Evolutionary conservation across 169 alveolate genomes (phyloP).

Genomic region (Plasmodium vivax): DNA sequence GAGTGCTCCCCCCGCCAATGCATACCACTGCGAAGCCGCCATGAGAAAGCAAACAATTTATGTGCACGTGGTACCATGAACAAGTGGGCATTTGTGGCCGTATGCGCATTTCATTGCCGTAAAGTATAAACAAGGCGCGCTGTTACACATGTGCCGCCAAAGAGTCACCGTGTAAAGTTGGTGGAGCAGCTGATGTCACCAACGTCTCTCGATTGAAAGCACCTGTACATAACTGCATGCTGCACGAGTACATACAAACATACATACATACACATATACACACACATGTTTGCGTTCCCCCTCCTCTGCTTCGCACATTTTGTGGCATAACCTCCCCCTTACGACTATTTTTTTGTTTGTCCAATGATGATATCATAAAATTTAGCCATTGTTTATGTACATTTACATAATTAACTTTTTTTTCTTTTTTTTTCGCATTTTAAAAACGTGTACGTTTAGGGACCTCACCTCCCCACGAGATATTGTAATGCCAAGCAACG

Average conservation of each 20-base stretch:
- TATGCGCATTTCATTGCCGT: neutral
- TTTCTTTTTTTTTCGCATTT: slow-evolving; percentile 19
- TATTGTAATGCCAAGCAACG: neutral
- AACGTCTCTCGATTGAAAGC: neutral
- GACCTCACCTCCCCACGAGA: neutral
- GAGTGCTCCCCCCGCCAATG: neutral
- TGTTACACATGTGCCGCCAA: neutral
- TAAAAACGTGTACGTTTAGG: neutral
- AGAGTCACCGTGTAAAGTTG: neutral
- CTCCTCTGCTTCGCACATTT: neutral
- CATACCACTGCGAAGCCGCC: neutral
- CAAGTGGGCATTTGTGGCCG: neutral
- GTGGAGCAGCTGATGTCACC: neutral
- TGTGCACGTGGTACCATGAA: neutral
- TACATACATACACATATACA: no score
- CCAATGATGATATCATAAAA: slow-evolving; percentile 44
- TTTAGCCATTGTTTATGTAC: slow-evolving; percentile 7
- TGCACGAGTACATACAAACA: neutral
- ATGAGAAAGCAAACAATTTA: neutral
- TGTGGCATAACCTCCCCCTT: neutral
- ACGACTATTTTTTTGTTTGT: slow-evolving; percentile 13
- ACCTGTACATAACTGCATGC: neutral
- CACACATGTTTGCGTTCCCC: neutral
- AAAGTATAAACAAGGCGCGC: neutral
- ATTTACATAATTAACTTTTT: slow-evolving; percentile 20